Evolutionary conservation across 805 yeast genomes (phyloP).

Genomic region (Candida peoriensis): DNA sequence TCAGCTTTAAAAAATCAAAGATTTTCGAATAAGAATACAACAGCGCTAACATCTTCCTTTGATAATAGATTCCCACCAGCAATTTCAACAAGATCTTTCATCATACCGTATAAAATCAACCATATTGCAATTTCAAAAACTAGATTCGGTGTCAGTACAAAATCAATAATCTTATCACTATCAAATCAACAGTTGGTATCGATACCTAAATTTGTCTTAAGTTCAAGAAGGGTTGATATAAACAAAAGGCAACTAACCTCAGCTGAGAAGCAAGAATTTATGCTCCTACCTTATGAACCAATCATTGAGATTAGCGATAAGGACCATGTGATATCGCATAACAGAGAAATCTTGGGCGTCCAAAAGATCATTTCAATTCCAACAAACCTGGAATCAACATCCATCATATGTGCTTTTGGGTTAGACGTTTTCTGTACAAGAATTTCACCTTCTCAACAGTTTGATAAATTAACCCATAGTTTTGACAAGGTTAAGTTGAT

Average conservation of each 20-base stretch:
- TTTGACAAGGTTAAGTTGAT: conserved; percentile 67
- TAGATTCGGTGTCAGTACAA: conserved; percentile 60
- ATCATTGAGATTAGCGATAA: conserved; percentile 44
- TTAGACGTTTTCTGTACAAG: conserved; percentile 74
- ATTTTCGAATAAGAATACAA: conserved; percentile 20
- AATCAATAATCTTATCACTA: conserved; percentile 57
- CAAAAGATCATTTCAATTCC: conserved; percentile 40
- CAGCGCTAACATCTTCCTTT: conserved; percentile 28
- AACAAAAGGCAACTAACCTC: conserved; percentile 43
- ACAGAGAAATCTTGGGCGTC: conserved; percentile 34
- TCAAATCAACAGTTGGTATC: conserved; percentile 57
- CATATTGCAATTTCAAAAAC: conserved; percentile 52
- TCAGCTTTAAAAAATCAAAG: conserved; percentile 49
- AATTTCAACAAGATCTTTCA: conserved; percentile 50
- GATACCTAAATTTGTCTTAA: conserved; percentile 66
- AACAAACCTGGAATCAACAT: conserved; percentile 78
- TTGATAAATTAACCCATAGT: conserved; percentile 63
- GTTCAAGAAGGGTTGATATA: conserved; percentile 63
- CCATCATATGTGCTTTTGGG: conserved; percentile 60
- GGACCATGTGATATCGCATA: conserved; percentile 44
- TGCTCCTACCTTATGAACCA: conserved; percentile 62
- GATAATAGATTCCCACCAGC: conserved; percentile 38
- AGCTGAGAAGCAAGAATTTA: conserved; percentile 54
- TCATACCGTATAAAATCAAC: conserved; percentile 54
- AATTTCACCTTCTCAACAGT: conserved; percentile 76